These are phyloP conservation scores for Carex pumila DNA, from an alignment of 176 grass and related monocot species.

Conservation along the genomic window DNA sequence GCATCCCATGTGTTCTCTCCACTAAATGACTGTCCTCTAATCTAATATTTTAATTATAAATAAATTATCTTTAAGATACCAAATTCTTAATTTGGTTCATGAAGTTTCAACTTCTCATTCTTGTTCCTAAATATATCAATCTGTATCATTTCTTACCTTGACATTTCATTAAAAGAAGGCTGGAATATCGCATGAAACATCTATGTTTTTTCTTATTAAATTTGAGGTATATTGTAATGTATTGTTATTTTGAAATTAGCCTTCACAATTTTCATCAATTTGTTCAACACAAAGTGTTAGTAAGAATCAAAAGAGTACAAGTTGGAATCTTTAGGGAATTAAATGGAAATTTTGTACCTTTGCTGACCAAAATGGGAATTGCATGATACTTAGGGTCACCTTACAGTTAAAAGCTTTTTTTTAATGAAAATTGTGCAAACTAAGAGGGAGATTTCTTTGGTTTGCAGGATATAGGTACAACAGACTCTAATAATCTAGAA, in stretches of 20 bases:
- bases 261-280: background rate
- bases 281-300: background rate
- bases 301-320: background rate
- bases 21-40: background rate
- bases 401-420: background rate
- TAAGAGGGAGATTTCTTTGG: background rate
- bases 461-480: constrained; percentile 57
- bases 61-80: background rate
- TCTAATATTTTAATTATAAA: background rate
- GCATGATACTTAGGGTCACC: constrained; percentile 6
- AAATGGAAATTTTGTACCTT: constrained; percentile 2
- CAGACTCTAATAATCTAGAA: constrained; percentile 39
- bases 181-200: background rate
- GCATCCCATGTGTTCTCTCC: background rate
- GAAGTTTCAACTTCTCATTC: constrained; percentile 2
- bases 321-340: background rate
- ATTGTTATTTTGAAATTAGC: background rate
- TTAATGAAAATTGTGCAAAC: background rate
- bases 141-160: background rate
- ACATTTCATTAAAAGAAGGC: too few relatives aligned
- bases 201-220: background rate
- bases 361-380: constrained; percentile 14
- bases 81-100: background rate
- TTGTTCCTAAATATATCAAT: background rate
- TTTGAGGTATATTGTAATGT: background rate